Evolutionary conservation across 2,329 filamentous ascomycete species (phyloP), one percentile per base, ranked within the genome.

Genomic region (Fusarium succisae): DNA sequence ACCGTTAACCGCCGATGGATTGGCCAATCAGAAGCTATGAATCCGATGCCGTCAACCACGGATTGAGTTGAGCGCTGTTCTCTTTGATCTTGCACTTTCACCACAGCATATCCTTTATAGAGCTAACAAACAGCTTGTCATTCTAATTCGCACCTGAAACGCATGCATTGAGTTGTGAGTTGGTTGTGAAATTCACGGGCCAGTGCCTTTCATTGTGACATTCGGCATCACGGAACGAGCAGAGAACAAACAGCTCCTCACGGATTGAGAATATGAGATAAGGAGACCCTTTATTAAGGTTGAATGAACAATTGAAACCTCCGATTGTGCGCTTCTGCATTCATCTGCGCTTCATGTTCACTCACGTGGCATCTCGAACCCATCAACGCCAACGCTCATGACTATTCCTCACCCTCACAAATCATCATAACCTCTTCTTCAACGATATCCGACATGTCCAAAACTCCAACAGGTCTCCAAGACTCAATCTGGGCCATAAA

Each of bases 401-500:
- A 22, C 8, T 47, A 28, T 9, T 24, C 15, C n/a, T 44, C 24
- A 9, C 13, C 26, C 37, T 56, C 30, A 13, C 37, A 24, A 17
- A 30, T 38, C 30, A 26, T 5, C 53, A 28, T 26, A 1, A 28
- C 0, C 1, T 26, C 24, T 4, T 18, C 13, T 22, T 39, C 8
- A 28, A 18, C 20, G 35, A 39, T 18, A 11, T 20, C 14, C 41
- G 47, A 39, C 60, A 78, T 78, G 77, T 56, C 68, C 13, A 72
- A 70, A 39, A 54, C 68, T 6, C 41, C 74, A 15, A 55, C 43
- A 35, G 78, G 78, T 12, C 65, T 80, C 10, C 45, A 62, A 1
- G 39, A 45, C 24, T 80, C 78, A 8, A 80, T 80, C 11, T 80
- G 78, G 79, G 70, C 78, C 10, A 37, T 51, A 5, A 65, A 65